Conservation (phyloP, 2,329 filamentous ascomycete genomes). For the Alternaria gansuensis region DNA sequence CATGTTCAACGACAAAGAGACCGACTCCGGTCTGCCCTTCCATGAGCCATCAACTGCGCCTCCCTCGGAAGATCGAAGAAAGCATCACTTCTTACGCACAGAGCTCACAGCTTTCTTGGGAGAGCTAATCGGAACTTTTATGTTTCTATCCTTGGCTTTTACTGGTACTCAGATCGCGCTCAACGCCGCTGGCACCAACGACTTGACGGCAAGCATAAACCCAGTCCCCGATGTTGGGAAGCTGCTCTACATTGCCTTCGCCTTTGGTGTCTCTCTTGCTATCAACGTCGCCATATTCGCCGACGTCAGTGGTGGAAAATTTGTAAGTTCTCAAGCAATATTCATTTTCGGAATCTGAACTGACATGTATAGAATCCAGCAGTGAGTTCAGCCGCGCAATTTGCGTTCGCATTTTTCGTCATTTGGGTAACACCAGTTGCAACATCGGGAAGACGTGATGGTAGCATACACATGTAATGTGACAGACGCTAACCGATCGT, state of each 20-base stretch:
- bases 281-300: slow-evolving; percentile 52
- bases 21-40: slow-evolving; percentile 19
- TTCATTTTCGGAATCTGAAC: not conserved
- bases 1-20: slow-evolving; percentile 24
- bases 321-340: slow-evolving; percentile 33
- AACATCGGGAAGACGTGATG: not conserved
- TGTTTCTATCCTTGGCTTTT: slow-evolving; percentile 55
- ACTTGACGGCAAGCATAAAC: slow-evolving; percentile 31
- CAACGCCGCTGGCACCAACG: slow-evolving; percentile 47
- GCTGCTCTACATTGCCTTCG: slow-evolving; percentile 50
- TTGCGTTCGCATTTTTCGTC: slow-evolving; percentile 5
- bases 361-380: slow-evolving; percentile 13
- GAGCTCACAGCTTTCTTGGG: slow-evolving; percentile 47
- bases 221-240: slow-evolving; percentile 31
- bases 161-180: slow-evolving; percentile 59
- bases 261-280: slow-evolving; percentile 47
- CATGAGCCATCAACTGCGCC: slow-evolving; percentile 26
- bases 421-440: slow-evolving; percentile 34
- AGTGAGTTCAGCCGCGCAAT: slow-evolving; percentile 35
- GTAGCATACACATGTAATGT: not conserved
- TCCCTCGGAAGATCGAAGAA: slow-evolving; percentile 13
- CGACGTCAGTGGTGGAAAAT: slow-evolving; percentile 47
- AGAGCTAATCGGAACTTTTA: slow-evolving; percentile 58
- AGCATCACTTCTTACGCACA: slow-evolving; percentile 22
- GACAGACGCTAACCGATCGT: slow-evolving; percentile 11